A percentile compares a stretch with the other conserved stretches of the same genome.
These are phyloP conservation scores for Globisporangium irregulare DNA, from an alignment of 352 stramenopile genomes.

Conservation along the genomic window DNA sequence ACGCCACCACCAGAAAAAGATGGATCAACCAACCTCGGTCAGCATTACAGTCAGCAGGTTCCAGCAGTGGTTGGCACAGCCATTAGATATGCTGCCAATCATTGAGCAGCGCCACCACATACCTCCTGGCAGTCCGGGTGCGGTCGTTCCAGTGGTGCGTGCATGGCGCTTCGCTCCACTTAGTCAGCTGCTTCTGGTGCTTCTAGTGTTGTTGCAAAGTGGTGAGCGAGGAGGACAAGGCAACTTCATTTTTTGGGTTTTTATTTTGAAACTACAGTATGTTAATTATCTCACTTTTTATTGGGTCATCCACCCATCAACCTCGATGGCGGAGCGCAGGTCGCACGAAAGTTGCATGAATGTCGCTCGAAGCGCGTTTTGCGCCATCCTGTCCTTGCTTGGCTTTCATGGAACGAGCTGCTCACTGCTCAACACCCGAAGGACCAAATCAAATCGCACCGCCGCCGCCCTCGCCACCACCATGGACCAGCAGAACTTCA, in stretches of 20 bases:
- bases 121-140: conserved; percentile 82
- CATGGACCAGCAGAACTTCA: conserved; percentile 81
- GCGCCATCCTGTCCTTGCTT: conserved; percentile 4
- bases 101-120: conserved; percentile 20
- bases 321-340: not conserved
- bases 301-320: conserved; percentile 7
- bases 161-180: conserved; percentile 36
- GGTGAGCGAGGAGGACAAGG: not conserved
- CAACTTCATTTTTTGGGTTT: not conserved
- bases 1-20: not conserved
- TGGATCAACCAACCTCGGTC: not conserved
- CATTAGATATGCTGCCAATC: not conserved
- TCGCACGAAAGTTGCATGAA: conserved; percentile 24
- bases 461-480: conserved; percentile 23
- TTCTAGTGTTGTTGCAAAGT: conserved; percentile 11
- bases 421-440: conserved; percentile 6
- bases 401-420: not conserved
- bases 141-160: conserved; percentile 74
- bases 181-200: not conserved
- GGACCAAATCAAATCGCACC: conserved; percentile 12
- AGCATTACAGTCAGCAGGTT: not conserved
- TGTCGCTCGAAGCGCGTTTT: not conserved
- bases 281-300: not conserved
- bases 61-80: too few species aligned
- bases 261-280: not conserved